Percentiles rank a stretch among this genome's conserved stretches.
Evolutionary conservation across 1,139 yeast species (phyloP).

Genomic region (Suhomyces yuchorum): DNA sequence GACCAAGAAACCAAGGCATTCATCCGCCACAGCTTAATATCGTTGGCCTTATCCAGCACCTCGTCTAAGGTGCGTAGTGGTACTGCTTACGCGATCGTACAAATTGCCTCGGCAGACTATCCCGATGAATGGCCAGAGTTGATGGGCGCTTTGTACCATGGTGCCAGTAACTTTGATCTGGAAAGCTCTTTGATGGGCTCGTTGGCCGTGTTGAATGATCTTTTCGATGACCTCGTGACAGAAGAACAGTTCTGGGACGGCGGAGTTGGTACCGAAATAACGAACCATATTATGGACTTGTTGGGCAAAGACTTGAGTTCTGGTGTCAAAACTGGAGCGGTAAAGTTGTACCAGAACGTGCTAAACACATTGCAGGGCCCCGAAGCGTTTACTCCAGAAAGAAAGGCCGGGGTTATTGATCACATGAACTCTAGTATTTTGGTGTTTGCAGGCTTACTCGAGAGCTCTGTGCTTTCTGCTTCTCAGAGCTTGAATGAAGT

Average conservation of each 20-base stretch:
- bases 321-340: conserved; percentile 50
- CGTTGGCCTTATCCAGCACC: conserved; percentile 51
- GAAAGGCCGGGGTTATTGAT: conserved; percentile 33
- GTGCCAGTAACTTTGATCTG: conserved; percentile 35
- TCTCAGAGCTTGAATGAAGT: conserved; percentile 18
- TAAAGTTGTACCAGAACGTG: conserved; percentile 55
- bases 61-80: conserved; percentile 67
- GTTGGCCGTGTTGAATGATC: conserved; percentile 68
- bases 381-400: conserved; percentile 43
- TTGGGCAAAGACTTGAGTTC: conserved; percentile 35
- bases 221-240: conserved; percentile 81
- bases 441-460: conserved; percentile 21
- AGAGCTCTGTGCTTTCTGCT: conserved; percentile 1
- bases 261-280: conserved; percentile 59
- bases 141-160: conserved; percentile 48
- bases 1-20: conserved; percentile 51
- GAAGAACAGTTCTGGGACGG: conserved; percentile 85
- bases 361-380: conserved; percentile 56
- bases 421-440: conserved; percentile 28
- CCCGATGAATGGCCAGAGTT: conserved; percentile 96
- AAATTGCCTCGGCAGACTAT: conserved; percentile 84
- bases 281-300: conserved; percentile 48
- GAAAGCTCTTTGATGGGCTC: conserved; percentile 59
- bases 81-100: conserved; percentile 75
- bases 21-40: conserved; percentile 54